Evolutionary conservation across 1,139 yeast species (phyloP), one percentile per base, ranked within the genome.

Genomic region (Zhuliangozyma parablackwelliae): DNA sequence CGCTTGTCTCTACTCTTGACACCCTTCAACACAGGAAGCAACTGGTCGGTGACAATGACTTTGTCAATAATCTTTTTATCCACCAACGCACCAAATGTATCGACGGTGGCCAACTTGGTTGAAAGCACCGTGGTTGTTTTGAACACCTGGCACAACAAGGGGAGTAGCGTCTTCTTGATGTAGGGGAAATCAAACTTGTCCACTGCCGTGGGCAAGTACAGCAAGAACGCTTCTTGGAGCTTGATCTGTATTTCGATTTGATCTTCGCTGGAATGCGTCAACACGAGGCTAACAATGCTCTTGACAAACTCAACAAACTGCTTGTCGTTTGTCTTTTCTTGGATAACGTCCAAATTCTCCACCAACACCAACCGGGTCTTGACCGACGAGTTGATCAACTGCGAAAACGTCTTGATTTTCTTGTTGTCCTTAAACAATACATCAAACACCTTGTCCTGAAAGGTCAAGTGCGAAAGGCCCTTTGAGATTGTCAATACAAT

Each of bases 81-180:
- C 10, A 87, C 73, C 51, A 89, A 63, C 33, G 64, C 60, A 21
- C 75, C 72, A 49, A 92, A 82, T 1, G 86, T 71, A 24, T 70
- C 65, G n/a, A 89, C 69, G 2, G 95, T 77, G 10, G 80, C 72
- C 26, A 82, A 65, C 50, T 92, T 89, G 25, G 90, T 85, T 3
- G 86, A 79, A 29, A 89, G 63, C 30, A 92, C 78, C 0, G 94
- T 85, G 0, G 97, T 90, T 32, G 88, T 84, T 30, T 87, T 77
- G 59, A 89, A 90, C 3, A 87, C 75, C 31, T 73, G 75, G 30
- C 88, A 76, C 21, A 89, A 67, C 30, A 79, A 63, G 1, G 96
- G 96, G 54, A 86, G 77, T 12, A 88, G 66, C 12, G 77, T 76
- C 48, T 80, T 82, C 48, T 90, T 88, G 38, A 88, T 70, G 27